These are phyloP conservation scores for Melampsora larici-populina DNA, from an alignment of 1,284 basidiomycete genomes.

Conservation along the genomic window DNA sequence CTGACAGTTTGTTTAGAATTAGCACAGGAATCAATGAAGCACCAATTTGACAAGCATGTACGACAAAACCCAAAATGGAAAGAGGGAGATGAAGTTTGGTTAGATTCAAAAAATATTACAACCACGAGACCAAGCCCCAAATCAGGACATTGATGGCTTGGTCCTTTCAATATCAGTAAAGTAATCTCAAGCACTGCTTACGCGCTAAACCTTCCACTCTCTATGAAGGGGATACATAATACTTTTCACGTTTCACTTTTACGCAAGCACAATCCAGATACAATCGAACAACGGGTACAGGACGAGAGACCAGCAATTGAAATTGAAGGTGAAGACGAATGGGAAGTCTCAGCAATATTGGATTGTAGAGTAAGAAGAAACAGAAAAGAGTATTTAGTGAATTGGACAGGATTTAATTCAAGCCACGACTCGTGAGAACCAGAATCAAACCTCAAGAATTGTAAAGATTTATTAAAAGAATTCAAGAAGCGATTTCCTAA, in stretches of 20 bases:
- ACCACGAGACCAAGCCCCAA: background rate
- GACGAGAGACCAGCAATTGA: too few relatives aligned
- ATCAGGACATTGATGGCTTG: conserved; percentile 1
- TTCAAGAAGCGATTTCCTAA: conserved; percentile 2
- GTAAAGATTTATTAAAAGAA: too few relatives aligned
- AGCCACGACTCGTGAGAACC: conserved; percentile 1
- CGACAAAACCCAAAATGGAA: background rate
- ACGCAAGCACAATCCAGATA: too few relatives aligned
- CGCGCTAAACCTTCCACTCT: background rate
- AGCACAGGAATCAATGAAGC: too few relatives aligned
- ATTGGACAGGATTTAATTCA: background rate
- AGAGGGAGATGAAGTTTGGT: background rate
- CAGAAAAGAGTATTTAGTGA: background rate
- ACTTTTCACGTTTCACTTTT: conserved; percentile 16
- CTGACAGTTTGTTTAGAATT: too few relatives aligned
- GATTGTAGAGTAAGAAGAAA: background rate
- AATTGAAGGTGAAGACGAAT: background rate
- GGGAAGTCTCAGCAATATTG: background rate
- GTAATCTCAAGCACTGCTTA: background rate
- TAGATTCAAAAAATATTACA: background rate
- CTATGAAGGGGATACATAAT: too few relatives aligned
- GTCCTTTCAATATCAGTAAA: conserved; percentile 7
- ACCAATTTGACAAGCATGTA: background rate
- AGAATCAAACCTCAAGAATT: background rate
- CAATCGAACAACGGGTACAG: background rate